Evolutionary conservation across 1,139 yeast species (phyloP), one percentile per base, ranked within the genome.

Genomic region (Zygosaccharomyces pseudobailii): DNA sequence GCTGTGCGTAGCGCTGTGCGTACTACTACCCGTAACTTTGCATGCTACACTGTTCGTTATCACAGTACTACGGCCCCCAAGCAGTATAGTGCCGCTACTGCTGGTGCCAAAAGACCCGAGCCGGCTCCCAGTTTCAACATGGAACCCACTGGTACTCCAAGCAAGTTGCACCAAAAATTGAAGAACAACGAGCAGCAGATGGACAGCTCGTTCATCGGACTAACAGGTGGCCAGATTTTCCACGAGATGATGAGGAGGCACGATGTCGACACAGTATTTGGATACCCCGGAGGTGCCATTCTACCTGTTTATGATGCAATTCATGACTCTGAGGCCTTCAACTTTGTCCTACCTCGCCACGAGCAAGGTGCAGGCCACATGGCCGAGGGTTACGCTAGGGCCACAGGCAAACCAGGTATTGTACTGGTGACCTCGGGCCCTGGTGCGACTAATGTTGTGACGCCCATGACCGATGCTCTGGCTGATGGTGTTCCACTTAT

Each of bases 361-460:
- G 98, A 92, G 70, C 98, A 92, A 72, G 98, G 98, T 69, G 98
- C 98, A 21, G 98, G 98, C 44, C 98, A 92, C 71, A 92, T 92
- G 98, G 98, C 98, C 46, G 97, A 92, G 73, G 98, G 98, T 53
- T 92, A 92, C 61, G 97, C 98, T 48, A 78, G 95, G 59, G 98
- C 95, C 31, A 71, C 79, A 46, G 98, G 98, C 50, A 92, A 88
- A 68, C 94, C 97, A n/a, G 98, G 98, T 72, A 96, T 92, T 56
- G 97, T 92, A 49, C 75, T 92, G 62, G 98, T 92, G 45, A 92
- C 98, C 17, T 88, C 97, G 1, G 98, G 98, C 46, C 98, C 98
- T 13, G 98, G 97, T 63, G 98, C 98, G 40, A 92, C 98, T 47
- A 92, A 92, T 65, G 96, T 92, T 52, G 82, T 92, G 54, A 92